phyloP scores from a whole-genome alignment of 257 asterid species.

The Rehmannia glutinosa region DNA sequence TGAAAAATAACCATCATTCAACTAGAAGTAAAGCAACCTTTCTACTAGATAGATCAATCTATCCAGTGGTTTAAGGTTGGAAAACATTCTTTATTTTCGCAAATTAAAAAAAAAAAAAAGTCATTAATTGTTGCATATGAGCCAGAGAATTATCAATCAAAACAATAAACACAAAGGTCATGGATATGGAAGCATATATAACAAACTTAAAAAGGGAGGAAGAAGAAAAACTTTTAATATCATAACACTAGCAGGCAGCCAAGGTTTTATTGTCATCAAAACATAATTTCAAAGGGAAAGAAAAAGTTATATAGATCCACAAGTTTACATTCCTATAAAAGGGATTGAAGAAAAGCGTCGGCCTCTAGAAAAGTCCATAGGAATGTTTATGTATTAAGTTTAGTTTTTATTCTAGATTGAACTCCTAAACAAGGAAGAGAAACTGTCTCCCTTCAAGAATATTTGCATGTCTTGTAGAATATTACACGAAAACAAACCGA shows the following conservation, averaged over 20 bases:
- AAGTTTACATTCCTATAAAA: background rate
- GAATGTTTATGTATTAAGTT: background rate
- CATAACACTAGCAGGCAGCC: background rate
- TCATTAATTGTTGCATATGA: background rate
- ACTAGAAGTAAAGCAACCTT: background rate
- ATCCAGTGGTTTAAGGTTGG: constrained; percentile 4
- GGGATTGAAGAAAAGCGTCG: background rate
- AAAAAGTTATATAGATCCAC: background rate
- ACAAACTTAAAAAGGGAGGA: background rate
- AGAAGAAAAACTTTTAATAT: background rate
- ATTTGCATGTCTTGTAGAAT: background rate
- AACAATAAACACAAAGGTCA: background rate
- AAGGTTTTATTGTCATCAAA: background rate
- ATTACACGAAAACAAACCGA: background rate
- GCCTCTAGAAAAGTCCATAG: background rate
- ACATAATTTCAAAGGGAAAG: background rate
- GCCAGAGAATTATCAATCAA: background rate
- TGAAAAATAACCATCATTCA: background rate
- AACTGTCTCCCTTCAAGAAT: background rate
- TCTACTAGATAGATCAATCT: background rate
- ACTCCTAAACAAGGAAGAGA: background rate
- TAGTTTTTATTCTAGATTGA: background rate
- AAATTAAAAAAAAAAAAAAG: background rate
- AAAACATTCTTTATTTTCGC: too few relatives aligned
- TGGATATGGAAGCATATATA: background rate